Evolutionary conservation across 768 basidiomycete genomes (phyloP), one percentile per base, ranked within the genome.

Genomic region (Asterophora parasitica): DNA sequence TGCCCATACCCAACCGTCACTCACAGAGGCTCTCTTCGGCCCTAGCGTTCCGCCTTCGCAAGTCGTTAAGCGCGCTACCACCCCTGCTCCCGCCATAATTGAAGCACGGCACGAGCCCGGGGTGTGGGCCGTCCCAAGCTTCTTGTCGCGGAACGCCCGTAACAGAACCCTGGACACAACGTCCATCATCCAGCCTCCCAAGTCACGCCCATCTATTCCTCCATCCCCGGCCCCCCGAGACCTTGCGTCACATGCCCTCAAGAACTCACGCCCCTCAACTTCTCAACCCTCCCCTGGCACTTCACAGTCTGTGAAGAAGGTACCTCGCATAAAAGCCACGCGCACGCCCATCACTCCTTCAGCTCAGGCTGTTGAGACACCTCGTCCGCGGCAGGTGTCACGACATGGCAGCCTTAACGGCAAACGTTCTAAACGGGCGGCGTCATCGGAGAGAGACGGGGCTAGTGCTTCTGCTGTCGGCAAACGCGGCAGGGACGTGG

Each of bases 51-150:
- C 35, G 20, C 26, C 33, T 30, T 19, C 8, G 9, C 19, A 36
- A 10, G 17, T 12, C 23, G 23, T 28, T 4, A n/a, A 4, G 19
- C 10, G 12, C 32, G 13, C 12, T 11, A 4, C 34, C 6, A 28
- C 2, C 11, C 20, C 16, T 27, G 19, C 16, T 26, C 33, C 39
- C 8, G 31, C 11, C 5, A 42, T 31, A 4, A 41, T 30, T 5
- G 44, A 44, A 13, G 45, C 53, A 23, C 46, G 47, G 27, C 57
- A 61, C 44, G 52, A 61, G 34, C 40, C 60, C 10, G 9, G 13
- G 10, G 55, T 55, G 10, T 61, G 60, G 58, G 45, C 31, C 4
- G 50, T 38, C 1, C 60, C 60, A 26, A 60, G 57, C 42, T 60
- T 60, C 38, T 51, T 44, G 28, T n/a, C n/a, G 2, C 43, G 19